Evolutionary conservation across 352 stramenopile species (phyloP).

Genomic region (Pythium angustatum): DNA sequence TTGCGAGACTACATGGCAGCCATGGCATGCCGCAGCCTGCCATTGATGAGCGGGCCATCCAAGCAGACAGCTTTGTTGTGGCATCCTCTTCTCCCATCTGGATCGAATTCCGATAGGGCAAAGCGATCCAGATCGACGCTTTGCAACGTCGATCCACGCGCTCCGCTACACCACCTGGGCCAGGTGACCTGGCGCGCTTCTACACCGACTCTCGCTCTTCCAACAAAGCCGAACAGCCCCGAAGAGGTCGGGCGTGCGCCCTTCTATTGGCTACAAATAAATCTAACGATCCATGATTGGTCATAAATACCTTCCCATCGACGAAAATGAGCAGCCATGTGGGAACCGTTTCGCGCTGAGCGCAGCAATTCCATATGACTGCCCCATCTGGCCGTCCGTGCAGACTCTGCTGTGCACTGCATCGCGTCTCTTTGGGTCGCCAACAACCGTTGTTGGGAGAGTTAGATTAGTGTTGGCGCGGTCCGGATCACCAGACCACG

Average conservation of each 20-base stretch:
- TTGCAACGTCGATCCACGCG: not conserved
- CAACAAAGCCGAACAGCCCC: not conserved
- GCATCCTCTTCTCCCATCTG: too few relatives aligned
- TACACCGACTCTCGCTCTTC: conserved; percentile 21
- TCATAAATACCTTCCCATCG: not conserved
- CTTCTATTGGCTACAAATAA: conserved; percentile 15
- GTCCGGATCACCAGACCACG: conserved; percentile 13
- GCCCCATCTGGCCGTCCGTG: conserved; percentile 14
- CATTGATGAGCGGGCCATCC: too few relatives aligned
- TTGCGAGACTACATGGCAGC: too few relatives aligned
- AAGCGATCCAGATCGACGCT: not conserved
- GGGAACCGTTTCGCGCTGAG: conserved; percentile 1
- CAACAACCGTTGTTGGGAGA: conserved; percentile 3
- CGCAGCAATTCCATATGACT: conserved; percentile 15
- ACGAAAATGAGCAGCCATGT: conserved; percentile 7
- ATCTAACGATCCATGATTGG: conserved; percentile 5
- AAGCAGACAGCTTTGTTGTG: too few relatives aligned
- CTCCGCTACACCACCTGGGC: conserved; percentile 19
- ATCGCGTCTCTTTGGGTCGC: conserved; percentile 12
- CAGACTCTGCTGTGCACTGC: too few relatives aligned
- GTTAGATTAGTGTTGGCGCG: too few relatives aligned
- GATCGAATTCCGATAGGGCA: too few relatives aligned
- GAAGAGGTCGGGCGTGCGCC: not conserved
- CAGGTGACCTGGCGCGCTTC: too few relatives aligned
- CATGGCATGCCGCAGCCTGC: too few relatives aligned